These are phyloP conservation scores for Hyaloraphidium curvatum DNA, from an alignment of 192 early-diverging fungal genomes.

Conservation along the genomic window DNA sequence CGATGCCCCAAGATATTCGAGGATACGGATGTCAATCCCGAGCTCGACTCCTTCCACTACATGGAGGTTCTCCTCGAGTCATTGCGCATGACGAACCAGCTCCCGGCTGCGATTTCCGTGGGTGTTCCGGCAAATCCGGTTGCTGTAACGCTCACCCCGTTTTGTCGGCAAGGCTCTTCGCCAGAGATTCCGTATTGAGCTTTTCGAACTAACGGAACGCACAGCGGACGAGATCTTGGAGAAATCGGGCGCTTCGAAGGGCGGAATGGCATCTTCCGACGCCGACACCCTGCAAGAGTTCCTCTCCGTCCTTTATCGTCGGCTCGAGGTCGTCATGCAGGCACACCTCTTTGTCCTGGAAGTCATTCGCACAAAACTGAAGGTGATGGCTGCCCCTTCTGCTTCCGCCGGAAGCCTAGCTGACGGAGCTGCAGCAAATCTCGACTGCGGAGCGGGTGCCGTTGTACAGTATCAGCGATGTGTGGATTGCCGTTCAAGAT, in stretches of 20 bases:
- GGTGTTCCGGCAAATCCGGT: not conserved
- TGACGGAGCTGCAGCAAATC: not conserved
- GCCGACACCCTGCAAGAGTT: not conserved
- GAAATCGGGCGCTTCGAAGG: too few species aligned
- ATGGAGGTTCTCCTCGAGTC: conserved; percentile 24
- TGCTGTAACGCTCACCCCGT: not conserved
- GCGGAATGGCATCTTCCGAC: too few species aligned
- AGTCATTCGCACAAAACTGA: conserved; percentile 3
- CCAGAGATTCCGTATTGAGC: conserved; percentile 5
- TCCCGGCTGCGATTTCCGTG: conserved; percentile 21
- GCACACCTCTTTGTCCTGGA: conserved; percentile 14
- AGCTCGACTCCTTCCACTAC: conserved; percentile 29
- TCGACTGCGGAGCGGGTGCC: not conserved
- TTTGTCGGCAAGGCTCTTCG: conserved; percentile 9
- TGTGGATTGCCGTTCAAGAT: conserved; percentile 28
- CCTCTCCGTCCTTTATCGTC: not conserved
- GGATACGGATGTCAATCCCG: conserved; percentile 28
- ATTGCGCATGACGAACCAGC: conserved; percentile 15
- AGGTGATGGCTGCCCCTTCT: not conserved
- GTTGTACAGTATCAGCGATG: conserved; percentile 23
- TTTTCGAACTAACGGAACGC: conserved; percentile 3
- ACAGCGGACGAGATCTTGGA: not conserved
- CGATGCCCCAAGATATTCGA: conserved; percentile 14
- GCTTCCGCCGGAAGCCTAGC: conserved; percentile 1
- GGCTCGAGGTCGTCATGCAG: conserved; percentile 5